Base-by-base conservation (phyloP, 108 stramenopile species). In the Conticribra weissflogii region DNA sequence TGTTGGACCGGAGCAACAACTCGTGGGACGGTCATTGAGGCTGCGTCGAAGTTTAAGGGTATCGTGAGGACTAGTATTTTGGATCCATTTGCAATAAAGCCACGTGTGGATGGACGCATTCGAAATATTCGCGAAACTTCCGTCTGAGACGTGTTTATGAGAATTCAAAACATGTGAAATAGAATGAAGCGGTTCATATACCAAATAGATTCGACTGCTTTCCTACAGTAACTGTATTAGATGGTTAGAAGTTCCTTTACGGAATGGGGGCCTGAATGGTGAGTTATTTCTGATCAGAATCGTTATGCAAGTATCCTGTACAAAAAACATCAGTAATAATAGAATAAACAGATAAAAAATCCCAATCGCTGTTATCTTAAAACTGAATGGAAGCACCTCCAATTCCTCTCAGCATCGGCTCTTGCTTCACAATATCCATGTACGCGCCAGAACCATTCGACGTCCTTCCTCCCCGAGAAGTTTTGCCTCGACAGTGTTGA, bases 61-160 rank as follows among this genome's bases (percentile, higher is more conserved):
- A 27, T 49, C 23, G 24, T 34, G 9, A 22, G 66, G 48, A 50
- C 33, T 25, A 30, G 36, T 61, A 47, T 50, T 16, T 57, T 45
- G 15, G 66, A 74, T 36, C 74, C 64, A 3, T 74, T 44, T 74
- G 65, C 74, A 16, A 74, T 74, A 15, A 16, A 29, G 17, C 74
- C 74, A 2, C 25, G 51, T 15, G 66, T 74, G 1, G 74, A 74
- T 67, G 74, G 74, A 12, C 74, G 74, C 16, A 60, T 74, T 51
- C 46, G 32, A 28, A 67, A 54, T 30, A 2, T 67, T 17, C 30
- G 5, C 31, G 53, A 50, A 41, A 41, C 36, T n/a, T n/a, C n/a
- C n/a, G n/a, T n/a, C n/a, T n/a, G n/a, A n/a, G n/a, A n/a, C n/a
- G n/a, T n/a, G n/a, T n/a, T n/a, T n/a, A n/a, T n/a, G n/a, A n/a